Base-by-base conservation (phyloP, 305 asterid genomes). In the Ilex paraguariensis region DNA sequence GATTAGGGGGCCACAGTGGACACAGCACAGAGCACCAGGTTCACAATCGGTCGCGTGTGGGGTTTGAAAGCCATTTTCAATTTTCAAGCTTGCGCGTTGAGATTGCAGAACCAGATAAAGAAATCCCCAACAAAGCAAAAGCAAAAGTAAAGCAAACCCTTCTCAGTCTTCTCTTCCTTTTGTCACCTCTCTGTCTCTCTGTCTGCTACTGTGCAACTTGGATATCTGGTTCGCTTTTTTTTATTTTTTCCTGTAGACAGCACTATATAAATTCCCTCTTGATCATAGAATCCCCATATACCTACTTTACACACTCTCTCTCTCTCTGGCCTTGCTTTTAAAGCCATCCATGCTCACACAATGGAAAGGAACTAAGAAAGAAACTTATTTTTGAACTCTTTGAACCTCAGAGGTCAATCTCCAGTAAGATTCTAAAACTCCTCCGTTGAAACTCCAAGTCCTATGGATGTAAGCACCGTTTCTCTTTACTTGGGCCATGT, bases 151-250 rank as follows among this genome's bases (percentile, higher is more conserved):
- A 56, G 52, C 12, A 3, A 11, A 13, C 13, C 52, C 15, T 46
- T 46, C 1, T 46, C 28, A 21, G 54, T 17, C 28, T 15, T 45
- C 36, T 30, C n/a, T 11, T 64, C 60, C 31, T 17, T 54, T 10
- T 49, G 42, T 54, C 11, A 28, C 69, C 56, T 52, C 63, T 62
- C 64, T 57, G 57, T 55, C 32, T 46, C 52, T 46, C 15, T 64
- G 50, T 31, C 57, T 67, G 73, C 62, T 65, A 59, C 66, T 74
- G 66, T 62, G 46, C 73, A 64, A 62, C 68, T 70, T 65, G 58
- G 82, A 66, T 68, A 75, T 63, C 53, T 73, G 84, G 56, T 73
- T 76, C 67, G 58, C 66, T 66, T 62, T 69, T 31, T 72, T 71
- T 62, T 61, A 28, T 31, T 46, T 48, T 28, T 53, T 60, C 4